A percentile compares a stretch with the other conserved stretches of the same genome.
phyloP scores from a whole-genome alignment of 2,329 filamentous ascomycete genomes.

The Aspergillus felis region DNA sequence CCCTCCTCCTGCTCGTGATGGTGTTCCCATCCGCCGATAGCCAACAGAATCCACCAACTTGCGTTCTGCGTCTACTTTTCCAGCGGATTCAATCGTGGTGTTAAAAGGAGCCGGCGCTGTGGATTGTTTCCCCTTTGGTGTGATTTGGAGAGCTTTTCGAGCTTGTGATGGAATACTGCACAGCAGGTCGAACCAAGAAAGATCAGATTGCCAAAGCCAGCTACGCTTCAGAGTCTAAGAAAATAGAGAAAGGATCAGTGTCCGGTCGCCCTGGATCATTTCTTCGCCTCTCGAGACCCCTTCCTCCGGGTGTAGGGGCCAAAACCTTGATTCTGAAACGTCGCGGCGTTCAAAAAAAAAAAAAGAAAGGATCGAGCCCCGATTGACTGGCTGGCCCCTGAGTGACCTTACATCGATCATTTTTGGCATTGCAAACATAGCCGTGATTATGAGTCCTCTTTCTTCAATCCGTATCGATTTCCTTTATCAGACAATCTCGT shows the following conservation, averaged over 20 bases:
- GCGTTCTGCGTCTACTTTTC: not conserved
- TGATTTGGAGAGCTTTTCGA: slow-evolving; percentile 5
- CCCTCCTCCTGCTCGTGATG: slow-evolving; percentile 46
- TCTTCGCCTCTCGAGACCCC: not conserved
- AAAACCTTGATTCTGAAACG: not conserved
- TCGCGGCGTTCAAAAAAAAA: not conserved
- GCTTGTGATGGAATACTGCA: slow-evolving; percentile 1
- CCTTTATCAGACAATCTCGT: not conserved
- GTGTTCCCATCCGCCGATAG: slow-evolving; percentile 64
- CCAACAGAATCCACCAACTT: slow-evolving; percentile 6
- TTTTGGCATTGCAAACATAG: not conserved
- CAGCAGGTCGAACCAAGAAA: not conserved
- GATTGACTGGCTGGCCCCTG: not conserved
- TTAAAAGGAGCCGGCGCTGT: slow-evolving; percentile 34
- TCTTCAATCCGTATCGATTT: slow-evolving; percentile 7
- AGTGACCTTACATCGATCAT: not conserved
- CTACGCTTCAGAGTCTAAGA: not conserved
- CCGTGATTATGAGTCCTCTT: slow-evolving; percentile 6
- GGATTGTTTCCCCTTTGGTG: slow-evolving; percentile 17
- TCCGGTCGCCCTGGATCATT: not conserved
- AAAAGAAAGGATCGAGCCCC: not conserved
- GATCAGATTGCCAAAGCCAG: not conserved
- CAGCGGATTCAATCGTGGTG: slow-evolving; percentile 16
- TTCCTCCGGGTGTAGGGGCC: not conserved
- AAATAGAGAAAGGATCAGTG: not conserved